A percentile compares a stretch with the other conserved stretches of the same genome.
Conservation (phyloP, 2,329 filamentous ascomycete species). For the Purpureocillium lavendulum region DNA sequence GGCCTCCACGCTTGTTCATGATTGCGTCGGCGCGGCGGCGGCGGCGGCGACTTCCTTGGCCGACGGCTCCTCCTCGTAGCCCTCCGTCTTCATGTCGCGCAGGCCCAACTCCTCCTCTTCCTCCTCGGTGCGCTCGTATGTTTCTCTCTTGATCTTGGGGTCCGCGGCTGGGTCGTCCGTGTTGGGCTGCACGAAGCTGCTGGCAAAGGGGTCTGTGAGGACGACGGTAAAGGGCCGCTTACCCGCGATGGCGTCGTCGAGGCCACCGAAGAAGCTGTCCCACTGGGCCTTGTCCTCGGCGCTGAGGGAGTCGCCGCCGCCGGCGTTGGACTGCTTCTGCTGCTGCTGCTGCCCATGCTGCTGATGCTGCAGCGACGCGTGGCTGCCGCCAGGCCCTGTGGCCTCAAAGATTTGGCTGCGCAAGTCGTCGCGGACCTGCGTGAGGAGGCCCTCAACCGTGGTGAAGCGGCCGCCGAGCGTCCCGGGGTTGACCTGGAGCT, state of each 20-base stretch:
- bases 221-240: conserved; percentile 74
- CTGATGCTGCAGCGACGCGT: too few species aligned
- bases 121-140: conserved; percentile 80
- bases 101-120: conserved; percentile 92
- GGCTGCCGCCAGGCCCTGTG: conserved; percentile 37
- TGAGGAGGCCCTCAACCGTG: conserved; percentile 87
- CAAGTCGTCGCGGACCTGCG: conserved; percentile 85
- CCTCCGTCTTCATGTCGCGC: conserved; percentile 86
- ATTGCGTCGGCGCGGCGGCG: conserved; percentile 7
- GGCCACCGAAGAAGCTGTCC: conserved; percentile 69
- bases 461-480: conserved; percentile 95
- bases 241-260: conserved; percentile 73
- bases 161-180: conserved; percentile 64
- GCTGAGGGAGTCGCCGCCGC: conserved; percentile 72
- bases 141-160: conserved; percentile 70
- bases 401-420: conserved; percentile 79
- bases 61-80: conserved; percentile 50
- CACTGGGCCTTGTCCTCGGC: conserved; percentile 60
- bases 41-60: conserved; percentile 22
- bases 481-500: conserved; percentile 81
- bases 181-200: conserved; percentile 88
- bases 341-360: too few species aligned
- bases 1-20: neutral
- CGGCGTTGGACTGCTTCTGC: too few species aligned
- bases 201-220: conserved; percentile 80